Percentiles rank a stretch among this genome's conserved stretches.
Evolutionary conservation across 2,329 filamentous ascomycete genomes (phyloP).

Genomic region (Cladophialophora chaetospira): DNA sequence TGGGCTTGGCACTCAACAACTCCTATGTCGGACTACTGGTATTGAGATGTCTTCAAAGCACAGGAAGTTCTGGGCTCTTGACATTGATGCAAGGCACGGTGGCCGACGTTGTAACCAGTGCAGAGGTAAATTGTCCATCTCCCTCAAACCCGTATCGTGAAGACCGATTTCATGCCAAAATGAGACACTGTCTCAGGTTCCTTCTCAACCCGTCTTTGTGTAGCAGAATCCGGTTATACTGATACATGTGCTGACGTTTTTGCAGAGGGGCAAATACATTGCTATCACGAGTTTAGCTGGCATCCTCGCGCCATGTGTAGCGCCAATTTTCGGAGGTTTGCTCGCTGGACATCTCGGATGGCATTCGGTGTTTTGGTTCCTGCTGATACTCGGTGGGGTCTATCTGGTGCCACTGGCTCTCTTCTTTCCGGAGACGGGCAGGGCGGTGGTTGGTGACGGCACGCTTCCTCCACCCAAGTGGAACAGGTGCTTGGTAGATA

Average conservation of each 20-base stretch:
- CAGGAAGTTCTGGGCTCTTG: slow-evolving; percentile 44
- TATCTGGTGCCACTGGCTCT: slow-evolving; percentile 33
- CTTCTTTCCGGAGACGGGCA: slow-evolving; percentile 41
- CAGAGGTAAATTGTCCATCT: no score
- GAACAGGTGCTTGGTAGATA: slow-evolving; percentile 37
- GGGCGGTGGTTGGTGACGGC: slow-evolving; percentile 43
- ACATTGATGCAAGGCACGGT: slow-evolving; percentile 44
- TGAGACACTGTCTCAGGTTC: no score
- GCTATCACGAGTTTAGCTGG: slow-evolving; percentile 37
- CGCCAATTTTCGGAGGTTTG: slow-evolving; percentile 54
- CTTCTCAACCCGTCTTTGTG: no score
- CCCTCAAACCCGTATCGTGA: no score
- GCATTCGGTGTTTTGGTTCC: slow-evolving; percentile 57
- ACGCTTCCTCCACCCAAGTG: slow-evolving; percentile 39
- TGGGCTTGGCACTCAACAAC: slow-evolving; percentile 44
- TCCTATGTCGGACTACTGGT: slow-evolving; percentile 41
- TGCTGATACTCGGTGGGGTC: slow-evolving; percentile 49
- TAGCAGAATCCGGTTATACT: no score
- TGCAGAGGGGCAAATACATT: slow-evolving; percentile 47
- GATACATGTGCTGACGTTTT: no score
- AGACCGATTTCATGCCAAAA: no score
- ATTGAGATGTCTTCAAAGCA: slow-evolving; percentile 47
- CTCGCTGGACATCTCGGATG: slow-evolving; percentile 53
- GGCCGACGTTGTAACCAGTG: slow-evolving; percentile 44
- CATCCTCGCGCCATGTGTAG: slow-evolving; percentile 50